Conservation (phyloP, 345 rosid species). For the Rhizophora apiculata region DNA sequence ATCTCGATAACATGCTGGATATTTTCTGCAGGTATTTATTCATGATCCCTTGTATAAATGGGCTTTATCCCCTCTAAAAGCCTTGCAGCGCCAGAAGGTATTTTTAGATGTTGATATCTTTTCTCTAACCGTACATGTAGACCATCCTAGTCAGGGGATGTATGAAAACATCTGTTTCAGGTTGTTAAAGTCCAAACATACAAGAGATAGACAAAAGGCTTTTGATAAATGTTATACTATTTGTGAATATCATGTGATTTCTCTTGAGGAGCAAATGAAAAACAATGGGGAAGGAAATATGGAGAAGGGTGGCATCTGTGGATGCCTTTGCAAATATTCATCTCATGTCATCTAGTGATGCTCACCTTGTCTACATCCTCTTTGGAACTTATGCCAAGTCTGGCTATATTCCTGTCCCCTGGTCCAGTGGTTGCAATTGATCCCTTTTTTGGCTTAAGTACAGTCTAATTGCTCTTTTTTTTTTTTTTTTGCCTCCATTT, state of each 20-base stretch:
- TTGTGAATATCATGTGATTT: no score
- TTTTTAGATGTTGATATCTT: background rate
- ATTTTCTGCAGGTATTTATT: constrained; percentile 78
- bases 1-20: constrained; percentile 11
- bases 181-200: background rate
- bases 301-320: no score
- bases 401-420: background rate
- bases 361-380: no score
- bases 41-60: constrained; percentile 98
- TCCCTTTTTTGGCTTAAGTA: background rate
- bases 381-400: no score
- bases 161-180: background rate
- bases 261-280: no score
- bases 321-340: no score
- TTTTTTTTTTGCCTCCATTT: background rate
- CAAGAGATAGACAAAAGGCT: no score
- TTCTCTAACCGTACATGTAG: background rate
- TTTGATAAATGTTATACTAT: no score
- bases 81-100: constrained; percentile 99
- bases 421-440: background rate
- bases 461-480: background rate
- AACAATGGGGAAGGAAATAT: no score
- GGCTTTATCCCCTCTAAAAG: constrained; percentile 95
- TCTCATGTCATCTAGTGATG: no score
- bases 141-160: constrained; percentile 1